phyloP scores from a whole-genome alignment of 345 rosid genomes.

The Erysimum cheiranthoides region DNA sequence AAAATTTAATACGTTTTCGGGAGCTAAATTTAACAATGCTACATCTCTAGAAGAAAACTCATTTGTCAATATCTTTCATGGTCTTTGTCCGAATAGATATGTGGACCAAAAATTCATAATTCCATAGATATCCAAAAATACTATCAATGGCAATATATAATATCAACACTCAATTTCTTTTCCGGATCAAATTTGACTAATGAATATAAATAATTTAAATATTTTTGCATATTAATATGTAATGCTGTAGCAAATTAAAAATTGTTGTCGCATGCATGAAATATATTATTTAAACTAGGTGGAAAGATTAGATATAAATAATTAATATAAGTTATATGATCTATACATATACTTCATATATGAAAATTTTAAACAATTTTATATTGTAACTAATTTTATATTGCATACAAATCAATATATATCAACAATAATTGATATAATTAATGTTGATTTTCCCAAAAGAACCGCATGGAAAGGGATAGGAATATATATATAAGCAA shows the following conservation, averaged over 20 bases:
- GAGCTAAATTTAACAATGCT: neutral
- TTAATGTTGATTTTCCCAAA: neutral
- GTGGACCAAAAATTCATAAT: neutral
- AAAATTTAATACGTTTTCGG: neutral
- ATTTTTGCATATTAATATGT: neutral
- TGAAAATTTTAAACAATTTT: neutral
- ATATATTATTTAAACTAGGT: neutral
- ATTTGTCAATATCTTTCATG: neutral
- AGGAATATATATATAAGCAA: constrained; percentile 35
- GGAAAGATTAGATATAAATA: no score
- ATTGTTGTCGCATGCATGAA: neutral
- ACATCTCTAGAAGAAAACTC: neutral
- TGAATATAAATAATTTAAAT: neutral
- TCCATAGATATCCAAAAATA: neutral
- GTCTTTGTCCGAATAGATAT: neutral
- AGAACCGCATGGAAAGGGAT: constrained; percentile 23
- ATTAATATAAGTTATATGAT: no score
- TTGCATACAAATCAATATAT: neutral
- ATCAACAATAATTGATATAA: neutral
- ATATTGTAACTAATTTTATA: neutral
- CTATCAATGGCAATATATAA: no score
- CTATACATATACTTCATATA: neutral
- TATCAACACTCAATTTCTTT: no score
- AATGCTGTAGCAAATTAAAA: neutral
- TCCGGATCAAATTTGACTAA: no score